Base-by-base conservation (phyloP, 2,329 filamentous ascomycete species). In the Apiospora rasikravindrae region DNA sequence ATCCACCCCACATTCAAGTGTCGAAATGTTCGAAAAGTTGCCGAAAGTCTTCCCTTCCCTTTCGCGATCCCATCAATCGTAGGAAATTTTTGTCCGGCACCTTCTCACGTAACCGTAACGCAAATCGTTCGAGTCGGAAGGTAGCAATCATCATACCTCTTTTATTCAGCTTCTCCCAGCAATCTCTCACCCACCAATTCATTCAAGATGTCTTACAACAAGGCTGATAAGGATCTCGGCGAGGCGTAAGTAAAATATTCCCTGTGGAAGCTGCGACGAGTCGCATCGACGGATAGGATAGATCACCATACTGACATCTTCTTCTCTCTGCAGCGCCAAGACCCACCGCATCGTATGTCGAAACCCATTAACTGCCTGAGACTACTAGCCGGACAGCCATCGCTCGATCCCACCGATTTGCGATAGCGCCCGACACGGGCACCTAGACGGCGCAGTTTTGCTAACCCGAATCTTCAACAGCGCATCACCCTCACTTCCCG, bases 401-500 rank as follows among this genome's bases (percentile, higher is more conserved):
- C 40, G 67, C 70, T 78, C 78, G 78, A 40, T 64, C 57, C 19
- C 57, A n/a, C 57, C 29, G 33, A 40, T 64, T 40, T n/a, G 33
- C 57, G 29, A 40, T 24, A n/a, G 19, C 22, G n/a, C 5, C 33
- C 57, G 26, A 69, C 67, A 45, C 66, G 24, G 24, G 26, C 44
- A 69, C 47, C 26, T 8, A 33, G 29, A 33, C 19, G 33, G 29
- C 11, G 11, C 57, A 37, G n/a, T 40, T 40, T 40, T 64, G 33
- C 57, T 64, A 64, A 64, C 57, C 13, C 29, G 26, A 8, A 64
- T 7, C 40, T 6, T n/a, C 6, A 45, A 67, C 33, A 69, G 68
- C 94, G 96, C 85, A 98, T 98, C 91, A 98, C 96, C 86, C 90
- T 98, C 82, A 96, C 95, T 85, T 94, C 91, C 82, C 94, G 94